Evolutionary conservation across 495 filamentous ascomycete species (phyloP).

Genomic region (Lasiosphaeria hispida): DNA sequence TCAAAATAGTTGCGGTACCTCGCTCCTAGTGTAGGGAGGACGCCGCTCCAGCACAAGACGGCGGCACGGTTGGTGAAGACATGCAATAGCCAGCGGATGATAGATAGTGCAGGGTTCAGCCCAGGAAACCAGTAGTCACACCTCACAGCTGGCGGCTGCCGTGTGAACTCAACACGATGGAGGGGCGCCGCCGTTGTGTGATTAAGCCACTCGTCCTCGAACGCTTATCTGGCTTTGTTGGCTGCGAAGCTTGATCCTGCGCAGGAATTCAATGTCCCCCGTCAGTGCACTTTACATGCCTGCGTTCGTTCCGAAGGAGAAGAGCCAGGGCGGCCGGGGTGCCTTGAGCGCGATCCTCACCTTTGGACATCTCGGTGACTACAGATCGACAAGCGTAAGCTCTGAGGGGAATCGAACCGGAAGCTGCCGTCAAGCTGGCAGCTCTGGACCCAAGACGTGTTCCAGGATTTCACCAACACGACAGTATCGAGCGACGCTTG

Average conservation of each 20-base stretch:
- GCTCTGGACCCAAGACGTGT: background rate
- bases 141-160: too few species aligned
- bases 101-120: too few species aligned
- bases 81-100: too few species aligned
- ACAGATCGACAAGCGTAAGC: background rate
- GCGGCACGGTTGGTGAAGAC: too few species aligned
- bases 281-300: background rate
- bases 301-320: background rate
- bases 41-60: too few species aligned
- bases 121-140: too few species aligned
- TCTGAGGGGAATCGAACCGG: background rate
- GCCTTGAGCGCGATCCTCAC: background rate
- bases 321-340: background rate
- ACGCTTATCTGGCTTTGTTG: background rate
- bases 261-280: background rate
- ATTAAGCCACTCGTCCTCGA: background rate
- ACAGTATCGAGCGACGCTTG: too few species aligned
- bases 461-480: background rate
- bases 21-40: too few species aligned
- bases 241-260: conserved; percentile 2
- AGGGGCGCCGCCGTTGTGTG: too few species aligned
- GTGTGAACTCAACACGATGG: too few species aligned
- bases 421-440: background rate
- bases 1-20: too few species aligned
- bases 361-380: background rate